These are phyloP conservation scores for Coemansia sp. DNA, from an alignment of 371 early-diverging fungal genomes.

Conservation along the genomic window DNA sequence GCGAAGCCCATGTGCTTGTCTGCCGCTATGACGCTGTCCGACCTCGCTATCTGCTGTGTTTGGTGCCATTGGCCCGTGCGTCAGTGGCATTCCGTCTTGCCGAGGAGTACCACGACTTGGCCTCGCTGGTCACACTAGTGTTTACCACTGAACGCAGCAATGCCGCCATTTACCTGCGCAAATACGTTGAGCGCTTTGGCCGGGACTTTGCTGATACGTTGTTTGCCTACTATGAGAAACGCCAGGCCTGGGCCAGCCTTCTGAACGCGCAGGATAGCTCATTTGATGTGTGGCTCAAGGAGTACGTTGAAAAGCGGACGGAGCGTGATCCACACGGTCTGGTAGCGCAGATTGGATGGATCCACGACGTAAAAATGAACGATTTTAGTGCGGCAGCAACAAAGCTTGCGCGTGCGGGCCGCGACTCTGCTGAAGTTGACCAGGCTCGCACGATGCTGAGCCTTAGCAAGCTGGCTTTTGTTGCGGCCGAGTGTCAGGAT, in stretches of 20 bases:
- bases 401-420: conserved; percentile 33
- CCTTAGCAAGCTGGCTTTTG: conserved; percentile 45
- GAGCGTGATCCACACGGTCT: conserved; percentile 3
- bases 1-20: conserved; percentile 6
- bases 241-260: conserved; percentile 44
- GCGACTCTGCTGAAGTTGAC: conserved; percentile 16
- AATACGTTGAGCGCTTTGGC: conserved; percentile 28
- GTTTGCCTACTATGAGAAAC: conserved; percentile 36
- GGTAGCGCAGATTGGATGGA: conserved; percentile 34
- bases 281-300: conserved; percentile 26
- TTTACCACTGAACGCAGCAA: conserved; percentile 27
- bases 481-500: conserved; percentile 14
- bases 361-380: conserved; percentile 38
- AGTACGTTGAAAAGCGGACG: conserved; percentile 20
- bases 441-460: conserved; percentile 41
- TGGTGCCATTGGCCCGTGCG: conserved; percentile 38
- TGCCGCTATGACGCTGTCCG: conserved; percentile 31
- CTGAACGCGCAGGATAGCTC: conserved; percentile 17
- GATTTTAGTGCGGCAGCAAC: conserved; percentile 35
- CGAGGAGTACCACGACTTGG: conserved; percentile 44
- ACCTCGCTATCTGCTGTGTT: conserved; percentile 29
- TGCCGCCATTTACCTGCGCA: conserved; percentile 28
- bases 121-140: conserved; percentile 32
- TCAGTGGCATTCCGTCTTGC: conserved; percentile 42
- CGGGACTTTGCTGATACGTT: conserved; percentile 31